phyloP scores from a whole-genome alignment of 2,329 filamentous ascomycete genomes.

The Aspergillus viridinutans region DNA sequence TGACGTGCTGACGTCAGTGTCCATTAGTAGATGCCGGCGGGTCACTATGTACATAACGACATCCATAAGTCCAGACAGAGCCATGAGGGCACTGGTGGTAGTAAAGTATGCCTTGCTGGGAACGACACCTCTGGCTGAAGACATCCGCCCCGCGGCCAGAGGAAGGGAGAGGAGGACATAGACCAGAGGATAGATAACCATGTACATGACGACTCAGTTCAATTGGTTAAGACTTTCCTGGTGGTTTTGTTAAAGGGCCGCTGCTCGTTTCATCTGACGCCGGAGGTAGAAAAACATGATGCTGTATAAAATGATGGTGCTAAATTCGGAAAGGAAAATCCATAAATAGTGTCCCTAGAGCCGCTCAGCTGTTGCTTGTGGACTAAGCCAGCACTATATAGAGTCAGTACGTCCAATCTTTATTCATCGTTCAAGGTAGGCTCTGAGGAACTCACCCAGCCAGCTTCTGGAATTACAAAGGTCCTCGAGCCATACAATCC shows the following conservation, averaged over 20 bases:
- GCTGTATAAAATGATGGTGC: conserved; percentile 47
- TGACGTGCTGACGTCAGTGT: conserved; percentile 38
- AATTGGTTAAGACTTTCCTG: conserved; percentile 32
- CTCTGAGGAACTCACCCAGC: conserved; percentile 40
- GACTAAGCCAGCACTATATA: conserved; percentile 48
- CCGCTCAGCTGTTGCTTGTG: conserved; percentile 41
- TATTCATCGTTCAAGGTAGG: conserved; percentile 1
- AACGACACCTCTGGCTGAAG: conserved; percentile 27
- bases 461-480: conserved; percentile 47
- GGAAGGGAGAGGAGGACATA: conserved; percentile 63
- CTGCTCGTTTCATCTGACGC: conserved; percentile 37
- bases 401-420: neutral
- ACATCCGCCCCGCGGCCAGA: conserved; percentile 47
- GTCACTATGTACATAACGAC: conserved; percentile 56
- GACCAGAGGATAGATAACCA: conserved; percentile 44
- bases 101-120: conserved; percentile 44
- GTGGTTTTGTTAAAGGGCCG: conserved; percentile 27
- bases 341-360: conserved; percentile 52
- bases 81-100: conserved; percentile 52
- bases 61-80: conserved; percentile 55
- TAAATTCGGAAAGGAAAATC: conserved; percentile 53
- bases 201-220: conserved; percentile 41
- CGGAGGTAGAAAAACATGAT: conserved; percentile 47
- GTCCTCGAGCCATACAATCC: conserved; percentile 37
- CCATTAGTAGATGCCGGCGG: conserved; percentile 50